These are phyloP conservation scores for Sporothrix luriei DNA, from an alignment of 2,329 filamentous ascomycete species.

Conservation along the genomic window DNA sequence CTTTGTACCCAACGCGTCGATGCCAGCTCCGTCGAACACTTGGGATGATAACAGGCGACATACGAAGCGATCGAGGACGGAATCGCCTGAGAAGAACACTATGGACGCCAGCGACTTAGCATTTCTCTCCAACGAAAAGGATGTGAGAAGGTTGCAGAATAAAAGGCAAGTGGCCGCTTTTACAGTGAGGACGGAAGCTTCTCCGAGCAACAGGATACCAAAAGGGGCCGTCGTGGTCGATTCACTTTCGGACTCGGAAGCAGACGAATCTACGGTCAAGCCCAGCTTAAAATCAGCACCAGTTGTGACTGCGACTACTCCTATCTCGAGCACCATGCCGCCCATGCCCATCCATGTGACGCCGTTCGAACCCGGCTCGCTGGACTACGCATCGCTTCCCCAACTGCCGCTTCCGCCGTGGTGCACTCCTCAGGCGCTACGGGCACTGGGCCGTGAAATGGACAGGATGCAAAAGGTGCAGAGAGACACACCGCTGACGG, in stretches of 20 bases:
- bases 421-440: constrained; percentile 63
- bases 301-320: neutral
- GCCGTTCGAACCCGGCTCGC: constrained; percentile 65
- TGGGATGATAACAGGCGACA: neutral
- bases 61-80: neutral
- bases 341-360: constrained; percentile 37
- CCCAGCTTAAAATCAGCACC: neutral
- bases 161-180: neutral
- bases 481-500: constrained; percentile 56
- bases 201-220: neutral
- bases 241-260: neutral
- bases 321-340: neutral
- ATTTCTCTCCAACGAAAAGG: neutral
- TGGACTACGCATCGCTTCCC: constrained; percentile 64
- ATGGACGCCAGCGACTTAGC: constrained; percentile 9
- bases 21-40: neutral
- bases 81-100: neutral
- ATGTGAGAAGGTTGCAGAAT: neutral
- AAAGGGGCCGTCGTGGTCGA: neutral
- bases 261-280: neutral
- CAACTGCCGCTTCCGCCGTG: constrained; percentile 67
- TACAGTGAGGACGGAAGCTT: neutral
- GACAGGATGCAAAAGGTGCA: constrained; percentile 66
- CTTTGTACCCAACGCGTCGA: neutral
- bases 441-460: constrained; percentile 66